These are phyloP conservation scores for Cornus controversa DNA, from an alignment of 148 eudicot genomes.

Conservation along the genomic window DNA sequence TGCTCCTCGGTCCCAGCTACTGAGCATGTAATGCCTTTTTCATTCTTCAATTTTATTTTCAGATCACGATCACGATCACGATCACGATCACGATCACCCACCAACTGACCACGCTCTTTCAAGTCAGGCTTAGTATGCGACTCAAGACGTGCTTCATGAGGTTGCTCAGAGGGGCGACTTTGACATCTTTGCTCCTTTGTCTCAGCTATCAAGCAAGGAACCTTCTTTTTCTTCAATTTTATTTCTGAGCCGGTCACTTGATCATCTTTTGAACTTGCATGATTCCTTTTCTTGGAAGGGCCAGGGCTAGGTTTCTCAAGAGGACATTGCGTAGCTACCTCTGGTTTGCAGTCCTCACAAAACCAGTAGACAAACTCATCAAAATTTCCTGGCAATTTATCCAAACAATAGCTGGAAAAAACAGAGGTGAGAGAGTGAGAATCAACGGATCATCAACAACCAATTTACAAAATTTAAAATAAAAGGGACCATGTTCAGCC, in stretches of 20 bases:
- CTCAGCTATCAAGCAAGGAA: background rate
- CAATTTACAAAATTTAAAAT: background rate
- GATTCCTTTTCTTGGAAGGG: constrained; percentile 12
- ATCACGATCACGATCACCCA: background rate
- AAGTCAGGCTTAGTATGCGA: background rate
- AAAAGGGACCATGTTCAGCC: background rate
- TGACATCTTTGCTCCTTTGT: constrained; percentile 8
- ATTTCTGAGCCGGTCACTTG: background rate
- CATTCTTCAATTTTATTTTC: background rate
- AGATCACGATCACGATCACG: no score
- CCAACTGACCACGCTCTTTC: constrained; percentile 1
- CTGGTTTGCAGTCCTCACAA: constrained; percentile 46
- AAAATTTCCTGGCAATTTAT: constrained; percentile 31
- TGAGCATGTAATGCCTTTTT: background rate
- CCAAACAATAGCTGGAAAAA: constrained; percentile 55
- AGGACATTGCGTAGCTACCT: constrained; percentile 11
- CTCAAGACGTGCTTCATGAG: background rate
- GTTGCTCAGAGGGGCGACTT: background rate
- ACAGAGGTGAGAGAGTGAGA: background rate
- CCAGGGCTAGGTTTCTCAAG: background rate
- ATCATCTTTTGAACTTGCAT: background rate
- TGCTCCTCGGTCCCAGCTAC: background rate
- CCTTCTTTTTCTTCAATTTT: constrained; percentile 12
- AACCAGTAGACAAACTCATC: constrained; percentile 53
- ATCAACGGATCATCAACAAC: background rate